phyloP scores from a whole-genome alignment of 1,284 basidiomycete species.

The Cryptococcus amylolentus region DNA sequence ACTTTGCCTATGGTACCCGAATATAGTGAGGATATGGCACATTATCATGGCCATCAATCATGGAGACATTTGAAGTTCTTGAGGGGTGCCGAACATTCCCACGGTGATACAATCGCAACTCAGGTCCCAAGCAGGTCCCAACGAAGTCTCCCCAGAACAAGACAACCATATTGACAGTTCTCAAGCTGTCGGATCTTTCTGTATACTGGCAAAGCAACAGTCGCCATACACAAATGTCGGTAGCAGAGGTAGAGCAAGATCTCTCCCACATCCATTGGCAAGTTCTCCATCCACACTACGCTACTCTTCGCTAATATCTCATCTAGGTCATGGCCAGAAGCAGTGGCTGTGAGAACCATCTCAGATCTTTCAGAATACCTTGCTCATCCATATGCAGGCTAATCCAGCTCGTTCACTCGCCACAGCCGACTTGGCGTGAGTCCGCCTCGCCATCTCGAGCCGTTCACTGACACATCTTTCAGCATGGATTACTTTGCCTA shows the following conservation, averaged over 20 bases:
- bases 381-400: slow-evolving; percentile 15
- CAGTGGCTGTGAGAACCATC: slow-evolving; percentile 30
- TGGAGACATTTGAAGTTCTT: too few species aligned
- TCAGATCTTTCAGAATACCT: not conserved
- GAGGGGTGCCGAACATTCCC: too few species aligned
- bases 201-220: too few species aligned
- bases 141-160: too few species aligned
- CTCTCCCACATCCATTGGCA: slow-evolving; percentile 46
- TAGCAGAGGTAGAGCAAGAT: slow-evolving; percentile 35
- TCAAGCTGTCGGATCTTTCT: too few species aligned
- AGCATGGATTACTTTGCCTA: slow-evolving; percentile 48
- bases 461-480: not conserved
- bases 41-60: too few species aligned
- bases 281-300: slow-evolving; percentile 1
- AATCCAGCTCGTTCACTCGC: slow-evolving; percentile 39
- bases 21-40: too few species aligned
- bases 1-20: too few species aligned
- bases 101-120: too few species aligned
- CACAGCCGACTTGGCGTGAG: slow-evolving; percentile 39
- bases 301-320: not conserved
- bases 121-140: too few species aligned
- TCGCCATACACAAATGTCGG: not conserved
- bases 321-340: slow-evolving; percentile 44
- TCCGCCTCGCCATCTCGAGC: not conserved
- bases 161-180: too few species aligned